Evolutionary conservation across 345 rosid genomes (phyloP).

Genomic region (Lumnitzera littorea): DNA sequence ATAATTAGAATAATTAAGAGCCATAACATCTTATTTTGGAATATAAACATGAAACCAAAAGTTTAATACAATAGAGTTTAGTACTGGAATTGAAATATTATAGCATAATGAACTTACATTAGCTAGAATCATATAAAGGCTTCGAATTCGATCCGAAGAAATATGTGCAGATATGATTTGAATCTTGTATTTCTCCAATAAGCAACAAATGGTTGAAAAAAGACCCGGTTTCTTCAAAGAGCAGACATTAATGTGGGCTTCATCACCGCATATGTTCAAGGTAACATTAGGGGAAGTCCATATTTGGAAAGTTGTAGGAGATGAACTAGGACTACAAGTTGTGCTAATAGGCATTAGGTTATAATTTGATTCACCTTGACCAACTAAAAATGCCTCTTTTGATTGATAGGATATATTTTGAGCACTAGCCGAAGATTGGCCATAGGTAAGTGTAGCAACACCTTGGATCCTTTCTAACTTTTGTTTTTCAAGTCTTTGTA

Average conservation of each 20-base stretch:
- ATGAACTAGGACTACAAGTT: constrained; percentile 13
- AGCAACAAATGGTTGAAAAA: constrained; percentile 27
- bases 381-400: constrained; percentile 47
- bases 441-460: constrained; percentile 7
- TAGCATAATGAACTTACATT: constrained; percentile 18
- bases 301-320: constrained; percentile 27
- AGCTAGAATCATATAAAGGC: constrained; percentile 32
- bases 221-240: constrained; percentile 30
- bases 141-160: constrained; percentile 27
- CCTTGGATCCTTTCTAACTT: constrained; percentile 42
- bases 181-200: constrained; percentile 41
- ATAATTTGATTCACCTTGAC: constrained; percentile 28
- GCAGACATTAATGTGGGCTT: constrained; percentile 44
- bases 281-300: constrained; percentile 53
- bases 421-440: constrained; percentile 19
- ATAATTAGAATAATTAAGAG: too few relatives aligned
- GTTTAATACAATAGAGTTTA: not conserved
- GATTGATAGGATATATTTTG: constrained; percentile 6
- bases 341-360: not conserved
- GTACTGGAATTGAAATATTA: not conserved
- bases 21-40: not conserved
- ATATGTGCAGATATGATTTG: constrained; percentile 43
- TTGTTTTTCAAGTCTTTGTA: constrained; percentile 34
- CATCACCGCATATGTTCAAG: constrained; percentile 36
- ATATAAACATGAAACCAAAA: not conserved